A percentile compares a stretch with the other conserved stretches of the same genome.
Evolutionary conservation across 2,329 filamentous ascomycete species (phyloP).

Genomic region (Fusarium gaditjirri): DNA sequence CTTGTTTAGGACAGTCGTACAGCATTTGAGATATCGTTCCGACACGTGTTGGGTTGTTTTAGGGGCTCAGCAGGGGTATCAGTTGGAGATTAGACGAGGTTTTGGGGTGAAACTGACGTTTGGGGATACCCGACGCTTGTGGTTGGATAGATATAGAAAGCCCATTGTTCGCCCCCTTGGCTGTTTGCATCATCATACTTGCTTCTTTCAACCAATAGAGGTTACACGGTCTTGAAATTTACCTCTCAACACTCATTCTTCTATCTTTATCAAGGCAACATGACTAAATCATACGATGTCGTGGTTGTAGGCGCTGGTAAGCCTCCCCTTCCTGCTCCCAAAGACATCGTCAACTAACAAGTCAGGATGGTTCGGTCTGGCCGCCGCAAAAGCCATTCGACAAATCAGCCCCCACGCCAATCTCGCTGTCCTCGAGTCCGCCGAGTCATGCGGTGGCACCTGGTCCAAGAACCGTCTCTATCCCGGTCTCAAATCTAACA

Average conservation of each 20-base stretch:
- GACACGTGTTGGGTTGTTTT: neutral
- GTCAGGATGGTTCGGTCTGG: slow-evolving; percentile 61
- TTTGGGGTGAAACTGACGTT: neutral
- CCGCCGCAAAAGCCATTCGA: slow-evolving; percentile 62
- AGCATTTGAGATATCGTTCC: neutral
- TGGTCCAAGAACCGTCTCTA: slow-evolving; percentile 70
- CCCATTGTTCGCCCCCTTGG: neutral
- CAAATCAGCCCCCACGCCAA: slow-evolving; percentile 59
- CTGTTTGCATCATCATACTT: neutral
- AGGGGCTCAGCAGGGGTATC: neutral
- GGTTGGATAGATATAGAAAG: slow-evolving; percentile 13
- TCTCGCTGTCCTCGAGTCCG: slow-evolving; percentile 62
- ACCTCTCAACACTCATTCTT: neutral
- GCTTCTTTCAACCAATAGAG: neutral
- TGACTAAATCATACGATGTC: slow-evolving; percentile 35
- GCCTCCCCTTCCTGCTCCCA: neutral
- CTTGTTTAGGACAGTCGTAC: neutral
- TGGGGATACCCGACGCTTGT: neutral
- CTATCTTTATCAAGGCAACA: neutral
- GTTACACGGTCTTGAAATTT: neutral
- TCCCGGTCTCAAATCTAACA: slow-evolving; percentile 71
- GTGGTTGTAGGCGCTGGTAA: slow-evolving; percentile 42
- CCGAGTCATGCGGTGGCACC: slow-evolving; percentile 65
- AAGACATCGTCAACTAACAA: neutral
- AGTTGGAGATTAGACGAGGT: neutral